Conservation (phyloP, 1,284 basidiomycete genomes). For the Mycena sp. region DNA sequence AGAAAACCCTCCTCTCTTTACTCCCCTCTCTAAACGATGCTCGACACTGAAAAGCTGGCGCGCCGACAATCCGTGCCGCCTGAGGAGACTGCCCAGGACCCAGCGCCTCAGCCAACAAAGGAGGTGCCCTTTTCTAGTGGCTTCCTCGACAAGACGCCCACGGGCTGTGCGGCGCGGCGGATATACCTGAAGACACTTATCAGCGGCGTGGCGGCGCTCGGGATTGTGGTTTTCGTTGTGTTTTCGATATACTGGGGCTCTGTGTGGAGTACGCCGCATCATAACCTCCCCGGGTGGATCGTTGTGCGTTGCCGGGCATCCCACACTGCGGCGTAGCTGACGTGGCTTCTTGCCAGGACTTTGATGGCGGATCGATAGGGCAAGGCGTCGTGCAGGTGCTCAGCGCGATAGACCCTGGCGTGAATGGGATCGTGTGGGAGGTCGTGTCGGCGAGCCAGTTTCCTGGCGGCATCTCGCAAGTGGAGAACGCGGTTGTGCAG, state of each 20-base stretch:
- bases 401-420: conserved; percentile 31
- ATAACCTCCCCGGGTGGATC: conserved; percentile 50
- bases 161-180: conserved; percentile 36
- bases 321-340: not conserved
- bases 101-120: too few species aligned
- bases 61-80: too few species aligned
- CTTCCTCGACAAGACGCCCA: conserved; percentile 42
- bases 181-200: conserved; percentile 48
- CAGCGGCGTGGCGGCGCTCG: conserved; percentile 42
- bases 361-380: conserved; percentile 59
- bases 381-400: conserved; percentile 48
- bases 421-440: conserved; percentile 49
- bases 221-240: conserved; percentile 49
- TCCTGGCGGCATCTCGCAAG: conserved; percentile 43
- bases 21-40: too few species aligned
- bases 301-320: conserved; percentile 43
- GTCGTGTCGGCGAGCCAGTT: conserved; percentile 51
- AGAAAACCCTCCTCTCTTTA: too few species aligned
- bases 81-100: too few species aligned
- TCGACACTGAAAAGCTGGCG: too few species aligned
- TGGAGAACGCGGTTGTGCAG: conserved; percentile 26
- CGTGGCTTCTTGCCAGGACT: conserved; percentile 51
- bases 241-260: conserved; percentile 62
- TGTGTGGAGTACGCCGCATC: conserved; percentile 51
- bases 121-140: too few species aligned